A percentile compares a stretch with the other conserved stretches of the same genome.
phyloP scores from a whole-genome alignment of 1,284 basidiomycete genomes.

The Trametes polyzona region DNA sequence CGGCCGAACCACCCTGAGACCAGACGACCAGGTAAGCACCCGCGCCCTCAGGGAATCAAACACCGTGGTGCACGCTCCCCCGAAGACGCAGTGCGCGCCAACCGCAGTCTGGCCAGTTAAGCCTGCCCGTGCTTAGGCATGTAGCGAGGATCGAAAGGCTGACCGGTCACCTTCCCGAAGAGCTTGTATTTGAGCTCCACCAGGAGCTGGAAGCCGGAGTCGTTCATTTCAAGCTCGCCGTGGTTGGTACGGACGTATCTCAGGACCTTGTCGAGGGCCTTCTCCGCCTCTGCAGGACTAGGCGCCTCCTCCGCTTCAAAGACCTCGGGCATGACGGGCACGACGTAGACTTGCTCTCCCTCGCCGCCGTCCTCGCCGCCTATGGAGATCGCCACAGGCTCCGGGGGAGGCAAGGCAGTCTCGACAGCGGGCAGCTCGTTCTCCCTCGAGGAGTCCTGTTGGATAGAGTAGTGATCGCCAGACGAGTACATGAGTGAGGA shows the following conservation, averaged over 20 bases:
- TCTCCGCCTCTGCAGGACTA: constrained; percentile 16
- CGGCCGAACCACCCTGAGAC: background rate
- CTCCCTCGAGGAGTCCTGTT: background rate
- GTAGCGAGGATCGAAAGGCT: constrained; percentile 11
- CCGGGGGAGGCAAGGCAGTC: constrained; percentile 2
- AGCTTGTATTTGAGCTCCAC: constrained; percentile 20
- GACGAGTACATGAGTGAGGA: constrained; percentile 6
- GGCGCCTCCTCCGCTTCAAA: constrained; percentile 1
- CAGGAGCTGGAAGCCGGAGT: constrained; percentile 14
- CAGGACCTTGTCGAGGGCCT: constrained; percentile 18
- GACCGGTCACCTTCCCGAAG: constrained; percentile 13
- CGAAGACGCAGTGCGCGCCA: background rate
- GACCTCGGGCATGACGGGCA: constrained; percentile 16
- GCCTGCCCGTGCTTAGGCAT: constrained; percentile 3
- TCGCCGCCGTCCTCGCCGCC: constrained; percentile 1
- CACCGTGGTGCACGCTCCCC: background rate
- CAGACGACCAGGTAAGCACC: background rate
- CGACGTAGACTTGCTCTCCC: constrained; percentile 13
- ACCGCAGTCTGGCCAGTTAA: background rate
- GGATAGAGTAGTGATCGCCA: constrained; percentile 3
- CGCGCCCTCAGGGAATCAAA: no score
- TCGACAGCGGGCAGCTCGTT: constrained; percentile 1
- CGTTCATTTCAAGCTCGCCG: constrained; percentile 12
- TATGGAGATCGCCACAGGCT: constrained; percentile 11
- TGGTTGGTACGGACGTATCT: constrained; percentile 16